phyloP scores from a whole-genome alignment of 306 rosid genomes.

The Hippophae rhamnoides region DNA sequence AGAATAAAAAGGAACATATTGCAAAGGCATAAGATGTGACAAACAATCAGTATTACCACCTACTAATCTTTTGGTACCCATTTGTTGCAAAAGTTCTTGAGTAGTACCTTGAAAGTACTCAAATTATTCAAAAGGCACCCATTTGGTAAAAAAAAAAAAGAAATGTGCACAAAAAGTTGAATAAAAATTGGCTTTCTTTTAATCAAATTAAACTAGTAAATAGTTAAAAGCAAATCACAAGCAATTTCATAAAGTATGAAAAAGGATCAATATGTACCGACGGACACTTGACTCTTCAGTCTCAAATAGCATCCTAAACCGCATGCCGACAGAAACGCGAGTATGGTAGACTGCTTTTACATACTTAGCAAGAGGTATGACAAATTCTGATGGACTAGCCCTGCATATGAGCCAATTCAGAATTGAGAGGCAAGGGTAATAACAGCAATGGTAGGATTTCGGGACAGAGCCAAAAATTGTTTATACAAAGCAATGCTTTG shows the following conservation, averaged over 20 bases:
- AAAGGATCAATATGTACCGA: conserved; percentile 41
- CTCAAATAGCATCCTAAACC: conserved; percentile 95
- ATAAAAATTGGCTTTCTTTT: background rate
- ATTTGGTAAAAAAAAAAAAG: no score
- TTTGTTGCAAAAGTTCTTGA: no score
- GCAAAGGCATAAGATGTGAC: background rate
- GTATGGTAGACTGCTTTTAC: conserved; percentile 94
- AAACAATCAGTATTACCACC: background rate
- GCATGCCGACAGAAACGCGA: conserved; percentile 96
- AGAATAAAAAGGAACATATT: no score
- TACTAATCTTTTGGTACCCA: no score
- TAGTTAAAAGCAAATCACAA: background rate
- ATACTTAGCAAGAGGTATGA: conserved; percentile 78
- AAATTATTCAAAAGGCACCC: no score
- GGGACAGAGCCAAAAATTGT: background rate
- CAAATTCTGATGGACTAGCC: conserved; percentile 95
- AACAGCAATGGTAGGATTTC: background rate
- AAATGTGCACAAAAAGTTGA: no score
- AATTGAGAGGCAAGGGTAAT: background rate
- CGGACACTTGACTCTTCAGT: conserved; percentile 98
- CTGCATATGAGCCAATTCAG: conserved; percentile 29
- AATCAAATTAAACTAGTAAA: background rate
- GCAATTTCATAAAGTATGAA: background rate
- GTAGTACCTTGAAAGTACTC: no score
- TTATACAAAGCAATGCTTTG: no score